Conservation (phyloP, 1,139 yeast species). For the Groenewaldozyma sp. region DNA sequence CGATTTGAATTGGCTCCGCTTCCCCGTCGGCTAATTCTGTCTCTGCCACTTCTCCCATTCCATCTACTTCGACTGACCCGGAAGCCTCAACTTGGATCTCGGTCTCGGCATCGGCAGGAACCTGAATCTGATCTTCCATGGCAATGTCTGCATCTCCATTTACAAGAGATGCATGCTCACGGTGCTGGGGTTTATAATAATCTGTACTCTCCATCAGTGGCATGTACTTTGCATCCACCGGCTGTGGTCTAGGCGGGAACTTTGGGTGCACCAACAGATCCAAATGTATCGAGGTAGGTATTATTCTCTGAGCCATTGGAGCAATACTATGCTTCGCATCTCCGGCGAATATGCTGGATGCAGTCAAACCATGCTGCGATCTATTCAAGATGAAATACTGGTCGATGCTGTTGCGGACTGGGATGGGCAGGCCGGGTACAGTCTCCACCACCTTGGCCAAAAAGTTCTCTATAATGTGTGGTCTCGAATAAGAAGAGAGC, state of each 20-base stretch:
- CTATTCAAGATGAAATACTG: constrained; percentile 47
- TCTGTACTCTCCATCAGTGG: too few relatives aligned
- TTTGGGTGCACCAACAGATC: constrained; percentile 63
- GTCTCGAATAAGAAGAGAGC: too few relatives aligned
- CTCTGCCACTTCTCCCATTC: too few relatives aligned
- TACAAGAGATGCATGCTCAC: background rate
- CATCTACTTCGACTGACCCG: background rate
- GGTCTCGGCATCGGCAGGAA: background rate
- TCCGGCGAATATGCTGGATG: constrained; percentile 56
- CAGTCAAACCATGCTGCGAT: constrained; percentile 26
- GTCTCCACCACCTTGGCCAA: constrained; percentile 42
- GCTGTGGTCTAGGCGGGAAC: constrained; percentile 46
- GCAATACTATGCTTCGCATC: constrained; percentile 48
- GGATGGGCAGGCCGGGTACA: constrained; percentile 45
- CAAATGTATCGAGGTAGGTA: constrained; percentile 34
- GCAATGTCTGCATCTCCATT: background rate
- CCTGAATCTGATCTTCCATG: background rate
- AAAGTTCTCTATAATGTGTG: constrained; percentile 42
- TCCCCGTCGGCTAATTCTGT: background rate
- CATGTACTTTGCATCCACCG: constrained; percentile 23
- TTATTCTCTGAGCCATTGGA: constrained; percentile 53
- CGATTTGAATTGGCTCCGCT: background rate
- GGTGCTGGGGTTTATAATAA: too few relatives aligned
- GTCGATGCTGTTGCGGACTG: constrained; percentile 53
- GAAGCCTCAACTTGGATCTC: background rate